Evolutionary conservation across 768 basidiomycete species (phyloP), one percentile per base, ranked within the genome.

Genomic region (Auriscalpium orientale): DNA sequence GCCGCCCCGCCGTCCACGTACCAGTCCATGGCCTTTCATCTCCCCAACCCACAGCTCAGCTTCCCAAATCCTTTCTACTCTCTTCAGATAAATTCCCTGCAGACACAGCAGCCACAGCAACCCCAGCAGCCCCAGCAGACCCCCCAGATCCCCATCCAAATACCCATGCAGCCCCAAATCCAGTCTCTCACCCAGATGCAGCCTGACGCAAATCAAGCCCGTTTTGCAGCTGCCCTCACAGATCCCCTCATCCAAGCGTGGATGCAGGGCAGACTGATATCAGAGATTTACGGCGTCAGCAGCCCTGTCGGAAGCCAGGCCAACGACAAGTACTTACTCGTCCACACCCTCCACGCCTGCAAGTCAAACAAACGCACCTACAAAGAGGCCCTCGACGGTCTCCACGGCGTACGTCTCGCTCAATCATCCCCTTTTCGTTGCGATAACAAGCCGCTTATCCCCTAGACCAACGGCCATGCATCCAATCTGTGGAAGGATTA

Each of bases 401-500:
- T 89, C 16, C 85, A 88, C 63, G 82, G 83, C 35, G 86, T 87
- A 65, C 61, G 81, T 71, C 20, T 1, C 53, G 35, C 13, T 11
- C 2, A 18, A 45, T 53, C 56, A n/a, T 28, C 8, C 45, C 20
- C n/a, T 58, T 36, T 56, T 47, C 36, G 46, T 53, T 36, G 43
- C 46, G 49, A 18, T 16, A 43, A 35, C 36, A 18, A 38, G 20
- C 20, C 16, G 6, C n/a, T 51, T 9, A 40, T 50, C 45, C 33
- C 12, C 36, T 28, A 77, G 76, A 67, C 74, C 48, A 76, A 79
- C 45, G 72, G 73, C 28, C 76, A 79, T 40, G 67, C 72, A 11
- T 78, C 85, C 38, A 82, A 76, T 65, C 69, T 85, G 21, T 90
- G 87, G 87, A 89, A 89, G 64, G 88, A 90, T 62, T 88, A 88